phyloP scores from a whole-genome alignment of 768 basidiomycete species.

The Xerocomellus chrysenteron region DNA sequence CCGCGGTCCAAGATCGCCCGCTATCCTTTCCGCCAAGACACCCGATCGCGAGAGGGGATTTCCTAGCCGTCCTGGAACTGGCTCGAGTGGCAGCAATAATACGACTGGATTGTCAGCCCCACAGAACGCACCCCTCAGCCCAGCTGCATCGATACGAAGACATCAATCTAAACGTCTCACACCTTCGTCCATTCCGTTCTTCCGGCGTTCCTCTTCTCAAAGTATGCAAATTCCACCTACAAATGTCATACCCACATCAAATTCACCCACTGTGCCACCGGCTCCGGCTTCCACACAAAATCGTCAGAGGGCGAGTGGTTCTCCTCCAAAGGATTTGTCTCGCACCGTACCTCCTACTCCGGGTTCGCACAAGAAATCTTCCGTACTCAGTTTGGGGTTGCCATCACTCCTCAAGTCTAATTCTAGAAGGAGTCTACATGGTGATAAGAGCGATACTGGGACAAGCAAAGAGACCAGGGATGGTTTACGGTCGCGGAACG shows the following conservation, averaged over 20 bases:
- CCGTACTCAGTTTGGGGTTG: conserved; percentile 76
- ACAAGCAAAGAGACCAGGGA: conserved; percentile 56
- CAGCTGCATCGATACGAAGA: conserved; percentile 65
- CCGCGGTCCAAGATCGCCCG: conserved; percentile 46
- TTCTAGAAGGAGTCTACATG: conserved; percentile 77
- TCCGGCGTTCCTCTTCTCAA: conserved; percentile 87
- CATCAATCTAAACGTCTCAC: conserved; percentile 76
- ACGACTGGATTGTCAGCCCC: conserved; percentile 54
- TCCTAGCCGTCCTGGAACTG: conserved; percentile 69
- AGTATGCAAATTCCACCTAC: conserved; percentile 69
- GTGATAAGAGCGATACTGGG: conserved; percentile 43
- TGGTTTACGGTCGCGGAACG: conserved; percentile 40
- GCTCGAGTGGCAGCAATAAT: conserved; percentile 74
- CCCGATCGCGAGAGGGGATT: conserved; percentile 54
- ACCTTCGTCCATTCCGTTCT: conserved; percentile 92
- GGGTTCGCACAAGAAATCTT: conserved; percentile 74
- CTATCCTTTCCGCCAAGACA: conserved; percentile 50
- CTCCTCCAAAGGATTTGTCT: conserved; percentile 55
- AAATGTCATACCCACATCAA: conserved; percentile 38
- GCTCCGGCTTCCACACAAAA: conserved; percentile 42
- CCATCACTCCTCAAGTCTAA: conserved; percentile 85
- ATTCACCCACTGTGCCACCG: conserved; percentile 55
- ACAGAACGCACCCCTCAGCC: conserved; percentile 65
- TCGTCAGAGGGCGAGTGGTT: conserved; percentile 42
- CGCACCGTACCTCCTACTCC: conserved; percentile 55